Evolutionary conservation across 2,329 filamentous ascomycete genomes (phyloP), one percentile per base, ranked within the genome.

Genomic region (Pseudogymnoascus sp.): DNA sequence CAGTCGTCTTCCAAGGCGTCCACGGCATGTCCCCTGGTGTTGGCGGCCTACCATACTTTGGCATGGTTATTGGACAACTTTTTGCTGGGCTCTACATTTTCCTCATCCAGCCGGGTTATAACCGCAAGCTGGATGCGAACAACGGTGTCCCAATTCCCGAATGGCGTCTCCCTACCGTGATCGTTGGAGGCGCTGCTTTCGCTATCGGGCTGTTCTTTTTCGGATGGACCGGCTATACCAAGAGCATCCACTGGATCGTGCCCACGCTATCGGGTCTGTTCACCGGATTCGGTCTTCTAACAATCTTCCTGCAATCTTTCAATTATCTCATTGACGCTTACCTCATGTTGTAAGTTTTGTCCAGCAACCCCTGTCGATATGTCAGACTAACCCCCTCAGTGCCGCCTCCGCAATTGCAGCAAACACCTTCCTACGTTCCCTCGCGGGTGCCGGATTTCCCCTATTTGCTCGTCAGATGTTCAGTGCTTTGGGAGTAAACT

Each of bases 271-370:
- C 84, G 4, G 86, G 86, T 59, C 74, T 88, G 60, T 78, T 82
- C 75, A 83, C 86, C 60, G 90, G 90, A 3, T 89, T 91, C 53
- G 90, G 90, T 4, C 86, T 95, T 71, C 87, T 92, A 76, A 88
- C 87, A 26, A 92, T 95, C 71, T 93, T 93, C 79, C 84, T 95
- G 37, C 88, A 90, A 68, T 81, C 87, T 11, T 78, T 95, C 65
- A 95, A 93, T 77, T 93, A 93, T 73, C 83, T 93, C 3, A 86
- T 93, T 64, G 90, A 93, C 70, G 86, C 85, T 8, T 88, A 88
- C 70, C 82, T 86, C 70, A 84, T 86, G 82, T 86, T 86, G 74
- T 75, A 74, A 72, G 73, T 74, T 59, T 29, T 29, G 4, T 33
- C 50, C 26, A 21, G 5, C 4, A 19, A n/a, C 50, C 16, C 29